phyloP scores from a whole-genome alignment of 768 basidiomycete species.

The Hygrocybe coccinea region DNA sequence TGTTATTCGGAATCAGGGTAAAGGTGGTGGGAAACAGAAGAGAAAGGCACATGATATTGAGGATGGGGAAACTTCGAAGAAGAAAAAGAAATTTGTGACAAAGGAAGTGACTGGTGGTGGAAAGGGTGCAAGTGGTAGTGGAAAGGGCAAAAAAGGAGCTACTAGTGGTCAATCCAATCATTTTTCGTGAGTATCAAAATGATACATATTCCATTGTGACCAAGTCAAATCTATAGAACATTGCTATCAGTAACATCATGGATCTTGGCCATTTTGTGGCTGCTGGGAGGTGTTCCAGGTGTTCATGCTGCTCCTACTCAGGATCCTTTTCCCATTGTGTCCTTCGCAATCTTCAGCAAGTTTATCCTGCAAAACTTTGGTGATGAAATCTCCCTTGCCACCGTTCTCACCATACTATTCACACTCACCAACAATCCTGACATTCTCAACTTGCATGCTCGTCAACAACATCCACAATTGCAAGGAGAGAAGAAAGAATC shows the following conservation, averaged over 20 bases:
- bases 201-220: not conserved
- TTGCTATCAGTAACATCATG: too few relatives aligned
- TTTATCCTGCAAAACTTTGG: conserved; percentile 12
- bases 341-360: conserved; percentile 1
- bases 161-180: not conserved
- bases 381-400: conserved; percentile 10
- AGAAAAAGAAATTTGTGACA: not conserved
- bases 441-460: conserved; percentile 13
- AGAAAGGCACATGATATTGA: not conserved
- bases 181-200: not conserved
- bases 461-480: conserved; percentile 7
- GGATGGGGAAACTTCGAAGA: not conserved
- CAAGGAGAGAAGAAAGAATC: not conserved
- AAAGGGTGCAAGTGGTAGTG: not conserved
- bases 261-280: not conserved
- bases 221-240: too few relatives aligned
- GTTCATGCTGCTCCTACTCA: not conserved
- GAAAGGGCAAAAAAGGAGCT: not conserved
- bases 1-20: not conserved
- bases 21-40: not conserved
- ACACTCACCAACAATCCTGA: conserved; percentile 11
- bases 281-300: not conserved
- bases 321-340: conserved; percentile 3
- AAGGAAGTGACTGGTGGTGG: not conserved
- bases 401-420: conserved; percentile 14